Percentiles rank a stretch among this genome's conserved stretches.
phyloP scores from a whole-genome alignment of 495 filamentous ascomycete species.

The Xylaria castorea region DNA sequence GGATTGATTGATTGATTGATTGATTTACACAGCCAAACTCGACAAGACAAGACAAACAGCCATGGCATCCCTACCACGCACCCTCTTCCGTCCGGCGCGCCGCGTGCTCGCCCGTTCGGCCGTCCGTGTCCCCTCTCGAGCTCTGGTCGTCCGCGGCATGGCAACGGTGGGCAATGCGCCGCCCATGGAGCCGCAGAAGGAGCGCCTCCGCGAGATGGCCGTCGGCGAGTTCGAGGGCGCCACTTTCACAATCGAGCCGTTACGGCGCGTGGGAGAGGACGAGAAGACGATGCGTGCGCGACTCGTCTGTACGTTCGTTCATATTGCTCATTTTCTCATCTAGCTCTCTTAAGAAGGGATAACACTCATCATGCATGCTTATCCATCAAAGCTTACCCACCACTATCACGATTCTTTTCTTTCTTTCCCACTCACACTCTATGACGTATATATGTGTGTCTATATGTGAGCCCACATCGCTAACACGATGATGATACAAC shows the following conservation, averaged over 20 bases:
- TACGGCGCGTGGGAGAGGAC: conserved; percentile 82
- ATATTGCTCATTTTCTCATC: background rate
- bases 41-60: background rate
- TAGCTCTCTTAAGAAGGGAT: no score
- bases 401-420: background rate
- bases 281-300: conserved; percentile 82
- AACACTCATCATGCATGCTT: background rate
- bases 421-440: background rate
- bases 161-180: conserved; percentile 31
- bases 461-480: background rate
- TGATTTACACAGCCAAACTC: no score
- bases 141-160: conserved; percentile 27
- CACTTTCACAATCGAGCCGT: conserved; percentile 86
- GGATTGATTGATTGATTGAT: no score
- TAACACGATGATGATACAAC: conserved; percentile 3
- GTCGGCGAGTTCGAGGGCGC: conserved; percentile 93
- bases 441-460: background rate
- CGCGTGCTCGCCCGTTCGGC: conserved; percentile 11
- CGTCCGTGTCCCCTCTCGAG: conserved; percentile 19
- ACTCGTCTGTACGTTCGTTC: conserved; percentile 79
- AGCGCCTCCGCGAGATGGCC: conserved; percentile 64
- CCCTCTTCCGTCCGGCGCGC: conserved; percentile 32
- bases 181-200: conserved; percentile 41
- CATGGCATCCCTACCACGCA: conserved; percentile 39
- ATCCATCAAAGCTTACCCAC: background rate